Evolutionary conservation across 805 yeast genomes (phyloP).

Genomic region (Cyberlindnera mycetangii): DNA sequence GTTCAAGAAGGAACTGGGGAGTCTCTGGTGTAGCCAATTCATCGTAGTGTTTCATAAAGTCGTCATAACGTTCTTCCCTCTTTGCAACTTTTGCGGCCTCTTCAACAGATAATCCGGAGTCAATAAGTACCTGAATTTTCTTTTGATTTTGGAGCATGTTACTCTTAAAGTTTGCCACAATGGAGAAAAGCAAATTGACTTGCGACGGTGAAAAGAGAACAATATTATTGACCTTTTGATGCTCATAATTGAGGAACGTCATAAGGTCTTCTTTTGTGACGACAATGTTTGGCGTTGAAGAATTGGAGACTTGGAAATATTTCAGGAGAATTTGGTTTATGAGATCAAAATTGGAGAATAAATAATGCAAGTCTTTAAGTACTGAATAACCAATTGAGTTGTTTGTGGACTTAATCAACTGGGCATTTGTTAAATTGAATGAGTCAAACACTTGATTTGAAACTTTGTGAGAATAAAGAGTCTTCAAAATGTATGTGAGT

Average conservation of each 20-base stretch:
- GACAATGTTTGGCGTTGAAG: constrained; percentile 24
- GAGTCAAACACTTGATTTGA: constrained; percentile 35
- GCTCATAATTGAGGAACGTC: constrained; percentile 34
- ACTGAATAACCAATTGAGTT: constrained; percentile 30
- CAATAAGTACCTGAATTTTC: constrained; percentile 14
- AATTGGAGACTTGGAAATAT: constrained; percentile 26
- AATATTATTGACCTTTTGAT: constrained; percentile 39
- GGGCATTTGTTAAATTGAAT: constrained; percentile 23
- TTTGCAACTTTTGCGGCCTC: constrained; percentile 10
- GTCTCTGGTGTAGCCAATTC: constrained; percentile 18
- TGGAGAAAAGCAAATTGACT: constrained; percentile 34
- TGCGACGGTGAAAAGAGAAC: constrained; percentile 40
- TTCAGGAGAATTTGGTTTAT: constrained; percentile 36
- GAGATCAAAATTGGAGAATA: constrained; percentile 39
- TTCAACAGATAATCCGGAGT: constrained; percentile 8
- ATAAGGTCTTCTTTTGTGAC: constrained; percentile 36
- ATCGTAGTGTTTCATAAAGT: constrained; percentile 17
- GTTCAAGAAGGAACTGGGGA: constrained; percentile 14
- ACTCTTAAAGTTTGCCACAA: constrained; percentile 30
- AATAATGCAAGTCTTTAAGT: constrained; percentile 36
- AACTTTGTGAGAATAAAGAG: constrained; percentile 38
- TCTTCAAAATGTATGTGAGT: constrained; percentile 31
- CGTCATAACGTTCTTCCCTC: constrained; percentile 14
- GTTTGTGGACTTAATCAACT: constrained; percentile 26
- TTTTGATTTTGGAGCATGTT: constrained; percentile 20